Percentiles rank a stretch among this genome's conserved stretches.
Evolutionary conservation across 2,329 filamentous ascomycete genomes (phyloP).

Genomic region (Lecanosticta acicola): DNA sequence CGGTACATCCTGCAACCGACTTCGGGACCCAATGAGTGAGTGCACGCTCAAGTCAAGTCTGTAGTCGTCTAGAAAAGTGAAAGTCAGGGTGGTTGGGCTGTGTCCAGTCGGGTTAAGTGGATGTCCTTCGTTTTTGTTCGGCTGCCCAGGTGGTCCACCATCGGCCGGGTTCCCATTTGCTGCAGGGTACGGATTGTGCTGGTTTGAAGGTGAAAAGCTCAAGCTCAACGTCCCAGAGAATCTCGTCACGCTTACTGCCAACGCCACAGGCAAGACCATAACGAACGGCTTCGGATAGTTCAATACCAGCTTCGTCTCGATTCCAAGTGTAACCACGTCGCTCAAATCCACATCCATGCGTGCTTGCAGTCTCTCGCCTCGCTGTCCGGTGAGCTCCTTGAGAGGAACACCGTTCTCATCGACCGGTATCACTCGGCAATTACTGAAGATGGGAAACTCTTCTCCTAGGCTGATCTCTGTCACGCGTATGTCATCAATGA

Average conservation of each 20-base stretch:
- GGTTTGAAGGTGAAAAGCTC: constrained; percentile 71
- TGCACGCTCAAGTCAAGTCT: constrained; percentile 75
- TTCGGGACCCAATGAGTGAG: constrained; percentile 73
- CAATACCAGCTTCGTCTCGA: constrained; percentile 88
- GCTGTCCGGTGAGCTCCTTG: constrained; percentile 37
- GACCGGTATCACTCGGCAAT: constrained; percentile 90
- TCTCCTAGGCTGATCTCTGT: constrained; percentile 92
- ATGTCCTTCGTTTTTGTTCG: constrained; percentile 29
- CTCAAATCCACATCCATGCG: constrained; percentile 95
- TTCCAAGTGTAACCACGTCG: constrained; percentile 88
- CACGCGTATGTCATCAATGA: constrained; percentile 86
- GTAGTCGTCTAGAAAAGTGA: constrained; percentile 89
- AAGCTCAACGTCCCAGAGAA: constrained; percentile 94
- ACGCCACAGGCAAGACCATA: constrained; percentile 82
- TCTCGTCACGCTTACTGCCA: constrained; percentile 84
- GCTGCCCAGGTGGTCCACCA: constrained; percentile 16
- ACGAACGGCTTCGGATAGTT: constrained; percentile 91
- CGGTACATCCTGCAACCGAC: constrained; percentile 74
- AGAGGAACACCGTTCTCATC: constrained; percentile 66
- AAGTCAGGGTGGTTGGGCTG: constrained; percentile 72
- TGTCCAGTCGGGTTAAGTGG: constrained; percentile 39
- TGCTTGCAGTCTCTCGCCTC: constrained; percentile 74
- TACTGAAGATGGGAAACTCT: constrained; percentile 98
- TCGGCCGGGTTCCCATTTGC: constrained; percentile 13
- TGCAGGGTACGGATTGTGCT: constrained; percentile 33